Evolutionary conservation across 345 rosid genomes (phyloP), one percentile per base, ranked within the genome.

Genomic region (Dovyalis caffra): DNA sequence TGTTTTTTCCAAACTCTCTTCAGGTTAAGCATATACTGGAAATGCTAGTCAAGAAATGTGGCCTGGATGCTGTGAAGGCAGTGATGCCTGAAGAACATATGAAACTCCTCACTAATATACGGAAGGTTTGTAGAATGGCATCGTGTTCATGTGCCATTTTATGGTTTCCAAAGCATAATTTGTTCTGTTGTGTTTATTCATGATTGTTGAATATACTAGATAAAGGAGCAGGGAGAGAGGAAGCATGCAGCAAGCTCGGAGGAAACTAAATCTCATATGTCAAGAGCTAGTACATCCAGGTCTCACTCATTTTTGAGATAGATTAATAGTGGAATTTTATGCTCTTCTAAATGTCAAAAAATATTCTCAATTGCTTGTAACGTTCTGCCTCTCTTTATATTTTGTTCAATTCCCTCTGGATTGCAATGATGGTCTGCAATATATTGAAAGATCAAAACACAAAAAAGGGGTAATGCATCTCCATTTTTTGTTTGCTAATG

Each of bases 71-170:
- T 81, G 98, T 95, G 43, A 91, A 90, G 87, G 90, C 94, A 31
- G 98, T 95, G 76, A 93, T 95, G 97, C 98, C 98, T 67, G 92
- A 89, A 81, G 96, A 92, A 79, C 99, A 95, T 85, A 91, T 88
- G 94, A 95, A 89, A 80, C 96, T 93, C 71, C 91, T 95, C 33
- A 87, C 90, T n/a, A 93, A 95, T 81, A 89, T 95, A 68, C 87
- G 98, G 75, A 95, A 95, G 97, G 99, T 95, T 70, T 43, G 84
- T 79, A 60, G 29, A 65, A 45, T 37, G 29, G 28, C 20, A 51
- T 43, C 8, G 5, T 31, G 21, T 58, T 23, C 72, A 15, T 47
- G 18, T 34, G 34, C 37, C 51, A 12, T 38, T 75, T 37, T 34
- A 69, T 40, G 62, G 70, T 64, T 28, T 71, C 5, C 64, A 1